Evolutionary conservation across 2,329 filamentous ascomycete species (phyloP), one percentile per base, ranked within the genome.

Genomic region (Leptodontidium sp.): DNA sequence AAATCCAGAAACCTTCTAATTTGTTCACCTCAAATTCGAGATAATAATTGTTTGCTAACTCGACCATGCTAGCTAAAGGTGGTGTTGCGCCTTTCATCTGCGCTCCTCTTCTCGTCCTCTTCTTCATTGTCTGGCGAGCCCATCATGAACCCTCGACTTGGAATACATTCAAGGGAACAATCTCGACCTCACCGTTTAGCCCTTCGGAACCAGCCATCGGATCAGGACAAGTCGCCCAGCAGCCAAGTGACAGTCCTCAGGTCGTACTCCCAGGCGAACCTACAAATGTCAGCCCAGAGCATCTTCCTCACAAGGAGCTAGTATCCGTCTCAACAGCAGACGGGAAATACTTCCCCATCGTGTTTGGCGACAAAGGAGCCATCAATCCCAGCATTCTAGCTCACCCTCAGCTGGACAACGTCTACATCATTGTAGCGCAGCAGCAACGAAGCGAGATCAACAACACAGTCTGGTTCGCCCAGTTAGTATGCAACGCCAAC

Each of bases 351-450:
- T 88, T 87, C 71, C 70, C 72, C 32, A 82, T 89, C 74, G 76
- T 80, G 17, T 87, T 88, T 70, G 81, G 79, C 12, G 76, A 77
- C 43, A 72, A 79, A 6, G 65, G 73, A 7, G 80, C 80, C 40
- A 81, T 85, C 67, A 89, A 88, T 68, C 86, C 87, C 17, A 89
- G 85, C 76, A 83, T 89, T 70, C 81, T 89, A 49, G 86, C 87
- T 0, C 87, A 89, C 73, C 86, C 86, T 2, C 77, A 74, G 1
- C 74, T 80, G 7, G 76, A 80, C 2, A 76, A 85, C 50, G 84
- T 80, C 1, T 89, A 82, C 81, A 82, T 85, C 68, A 80, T 88
- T 29, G 81, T 86, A 4, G 85, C 84, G 4, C 86, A 88, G 73
- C 78, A 79, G 63, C 74, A 79, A 24, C 76, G 79, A 14, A 70